Evolutionary conservation across 768 basidiomycete genomes (phyloP).

Genomic region (Scleroderma citrinum): DNA sequence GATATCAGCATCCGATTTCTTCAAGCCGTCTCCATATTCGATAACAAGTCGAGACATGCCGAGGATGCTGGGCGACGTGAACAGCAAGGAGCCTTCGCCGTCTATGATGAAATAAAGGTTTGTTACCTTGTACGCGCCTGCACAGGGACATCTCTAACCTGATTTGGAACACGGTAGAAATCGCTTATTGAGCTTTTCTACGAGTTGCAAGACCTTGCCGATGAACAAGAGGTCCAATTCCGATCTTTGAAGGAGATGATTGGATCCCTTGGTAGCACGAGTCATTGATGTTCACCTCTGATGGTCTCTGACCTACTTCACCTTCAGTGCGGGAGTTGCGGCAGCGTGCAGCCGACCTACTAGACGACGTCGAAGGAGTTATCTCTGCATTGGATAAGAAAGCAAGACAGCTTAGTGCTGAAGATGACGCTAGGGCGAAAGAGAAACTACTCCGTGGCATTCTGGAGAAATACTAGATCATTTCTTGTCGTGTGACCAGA

Average conservation of each 20-base stretch:
- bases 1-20: slow-evolving; percentile 28
- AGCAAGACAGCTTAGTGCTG: slow-evolving; percentile 33
- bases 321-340: slow-evolving; percentile 41
- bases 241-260: slow-evolving; percentile 38
- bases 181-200: slow-evolving; percentile 36
- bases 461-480: slow-evolving; percentile 25
- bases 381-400: slow-evolving; percentile 51
- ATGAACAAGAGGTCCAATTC: slow-evolving; percentile 47
- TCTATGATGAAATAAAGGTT: slow-evolving; percentile 41
- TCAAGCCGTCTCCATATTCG: slow-evolving; percentile 45
- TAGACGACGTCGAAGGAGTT: slow-evolving; percentile 45
- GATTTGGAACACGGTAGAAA: slow-evolving; percentile 27
- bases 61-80: slow-evolving; percentile 43
- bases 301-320: slow-evolving; percentile 5
- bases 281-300: neutral
- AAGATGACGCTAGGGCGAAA: slow-evolving; percentile 29
- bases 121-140: slow-evolving; percentile 10
- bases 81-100: slow-evolving; percentile 36
- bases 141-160: slow-evolving; percentile 8
- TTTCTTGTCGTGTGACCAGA: neutral
- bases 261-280: slow-evolving; percentile 41
- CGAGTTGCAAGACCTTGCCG: slow-evolving; percentile 45
- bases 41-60: slow-evolving; percentile 47
- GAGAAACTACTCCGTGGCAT: slow-evolving; percentile 31
- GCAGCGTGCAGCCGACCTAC: slow-evolving; percentile 38